Evolutionary conservation across 1,284 basidiomycete genomes (phyloP), one percentile per base, ranked within the genome.

Genomic region (Rhizoctonia solani): DNA sequence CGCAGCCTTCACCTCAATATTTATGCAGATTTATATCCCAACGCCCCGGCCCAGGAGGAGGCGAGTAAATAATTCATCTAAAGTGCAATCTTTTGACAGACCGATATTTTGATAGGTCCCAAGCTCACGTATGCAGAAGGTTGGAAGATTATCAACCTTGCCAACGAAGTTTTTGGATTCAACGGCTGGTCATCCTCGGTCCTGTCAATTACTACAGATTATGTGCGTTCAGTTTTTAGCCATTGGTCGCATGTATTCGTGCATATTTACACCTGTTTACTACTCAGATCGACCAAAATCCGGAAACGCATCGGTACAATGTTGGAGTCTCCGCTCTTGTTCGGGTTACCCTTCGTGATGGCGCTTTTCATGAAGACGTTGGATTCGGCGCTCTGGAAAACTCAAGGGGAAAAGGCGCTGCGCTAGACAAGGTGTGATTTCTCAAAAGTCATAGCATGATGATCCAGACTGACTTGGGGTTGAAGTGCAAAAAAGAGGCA

Each of bases 91-190:
- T 30, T 16, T 46, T 39, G 32, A 2, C 29, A 19, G 63, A 21
- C 54, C 19, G 23, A 34, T 54, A 29, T 21, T 19, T 49, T 21
- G 5, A 27, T 54, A 32, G 89, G 89, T 0, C 82, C 84, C 5
- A 97, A 95, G 77, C 80, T 99, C 65, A 95, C 92, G 6, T 99
- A 99, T 75, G 89, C 93, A 2, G 96, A 98, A 76, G 97, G 96
- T 0, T 98, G 95, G 95, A 95, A 94, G 79, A 88, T 93, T 34
- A 94, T 98, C 76, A 94, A 93, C 73, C 82, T 99, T 25, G 96
- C 96, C 1, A 99, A 99, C 76, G 95, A 99, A 73, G 92, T 99
- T 39, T 99, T 99, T 79, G 96, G 96, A 1, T 98, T 95, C 81
- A 95, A 98, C 71, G 97, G 97, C 9, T 99, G 96, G 96, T 93